Base-by-base conservation (phyloP, 163 green algal species). In the Chlamydomonas reinhardtii region DNA sequence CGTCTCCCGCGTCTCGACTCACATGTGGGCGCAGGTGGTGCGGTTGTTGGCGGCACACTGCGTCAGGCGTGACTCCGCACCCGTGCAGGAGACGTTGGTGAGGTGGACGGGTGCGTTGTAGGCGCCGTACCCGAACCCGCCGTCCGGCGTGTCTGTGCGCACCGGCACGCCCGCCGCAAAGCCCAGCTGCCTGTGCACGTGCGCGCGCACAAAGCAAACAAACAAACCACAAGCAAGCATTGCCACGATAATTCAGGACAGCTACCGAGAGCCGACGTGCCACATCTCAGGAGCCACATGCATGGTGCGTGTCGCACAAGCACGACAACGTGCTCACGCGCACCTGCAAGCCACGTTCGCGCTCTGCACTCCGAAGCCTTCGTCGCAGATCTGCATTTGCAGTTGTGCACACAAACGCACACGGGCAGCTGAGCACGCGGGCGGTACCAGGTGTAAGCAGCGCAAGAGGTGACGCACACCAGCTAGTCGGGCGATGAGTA, bases 291-390 rank as follows among this genome's bases (percentile, higher is more conserved):
- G n/a, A n/a, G n/a, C n/a, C n/a, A n/a, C n/a, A n/a, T n/a, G n/a
- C n/a, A n/a, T n/a, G n/a, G n/a, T n/a, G n/a, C n/a, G 56, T 65
- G 19, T 65, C 8, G 4, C 56, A 12, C 8, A 22, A 77, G 20
- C 72, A 6, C 65, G 20, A 77, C 72, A 48, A 48, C 39, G 43
- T 43, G 72, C 72, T 66, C 64, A 22, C 62, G 43, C 43, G 43
- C n/a, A 82, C 75, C 75, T 73, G 75, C 75, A 83, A 31, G 75
- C 75, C 34, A 83, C 75, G 11, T 22, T n/a, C 17, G 75, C 75
- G 6, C 74, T 62, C 35, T 43, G 35, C 24, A 29, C 2, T 0
- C 32, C 35, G 14, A 83, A 83, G 61, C 62, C 35, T 1, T 72
- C 54, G 22, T 66, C 17, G 37, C 75, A 83, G 4, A 83, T 62